A percentile compares a stretch with the other conserved stretches of the same genome.
Conservation (phyloP, 768 basidiomycete species). For the Mycena belliarum region DNA sequence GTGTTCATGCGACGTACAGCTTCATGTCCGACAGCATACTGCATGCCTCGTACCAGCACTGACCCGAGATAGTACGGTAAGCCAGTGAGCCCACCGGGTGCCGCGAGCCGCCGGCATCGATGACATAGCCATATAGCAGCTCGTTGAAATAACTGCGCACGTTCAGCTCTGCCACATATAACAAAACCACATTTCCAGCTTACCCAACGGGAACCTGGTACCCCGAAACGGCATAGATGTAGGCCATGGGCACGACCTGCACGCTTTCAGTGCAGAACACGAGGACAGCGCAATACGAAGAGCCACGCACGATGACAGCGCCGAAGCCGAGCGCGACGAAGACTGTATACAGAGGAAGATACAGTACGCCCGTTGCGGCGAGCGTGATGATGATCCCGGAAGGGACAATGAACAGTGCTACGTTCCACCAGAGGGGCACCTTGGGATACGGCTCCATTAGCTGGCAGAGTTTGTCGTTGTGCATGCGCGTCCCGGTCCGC, state of each 20-base stretch:
- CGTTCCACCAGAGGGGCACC: conserved; percentile 29
- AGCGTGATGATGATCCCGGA: conserved; percentile 22
- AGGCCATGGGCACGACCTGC: conserved; percentile 19
- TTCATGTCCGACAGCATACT: conserved; percentile 30
- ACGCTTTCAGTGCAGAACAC: not conserved
- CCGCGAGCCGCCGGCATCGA: conserved; percentile 26
- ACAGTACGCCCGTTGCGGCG: conserved; percentile 24
- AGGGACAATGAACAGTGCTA: conserved; percentile 20
- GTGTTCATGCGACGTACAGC: conserved; percentile 15
- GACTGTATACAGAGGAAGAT: conserved; percentile 27
- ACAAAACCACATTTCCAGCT: not conserved
- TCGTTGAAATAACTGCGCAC: conserved; percentile 28
- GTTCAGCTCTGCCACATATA: not conserved
- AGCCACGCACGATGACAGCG: conserved; percentile 20
- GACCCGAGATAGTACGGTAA: conserved; percentile 28
- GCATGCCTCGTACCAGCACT: conserved; percentile 30
- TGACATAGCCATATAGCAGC: conserved; percentile 27
- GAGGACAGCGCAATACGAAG: not conserved
- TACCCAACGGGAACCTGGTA: conserved; percentile 23
- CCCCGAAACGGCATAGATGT: conserved; percentile 26
- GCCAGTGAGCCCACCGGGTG: conserved; percentile 27
- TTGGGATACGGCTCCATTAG: conserved; percentile 26
- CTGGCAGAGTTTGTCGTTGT: conserved; percentile 27
- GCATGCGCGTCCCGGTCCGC: not conserved
- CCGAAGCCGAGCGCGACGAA: conserved; percentile 27